phyloP scores from a whole-genome alignment of 768 basidiomycete genomes.

The Boletus fagicola region DNA sequence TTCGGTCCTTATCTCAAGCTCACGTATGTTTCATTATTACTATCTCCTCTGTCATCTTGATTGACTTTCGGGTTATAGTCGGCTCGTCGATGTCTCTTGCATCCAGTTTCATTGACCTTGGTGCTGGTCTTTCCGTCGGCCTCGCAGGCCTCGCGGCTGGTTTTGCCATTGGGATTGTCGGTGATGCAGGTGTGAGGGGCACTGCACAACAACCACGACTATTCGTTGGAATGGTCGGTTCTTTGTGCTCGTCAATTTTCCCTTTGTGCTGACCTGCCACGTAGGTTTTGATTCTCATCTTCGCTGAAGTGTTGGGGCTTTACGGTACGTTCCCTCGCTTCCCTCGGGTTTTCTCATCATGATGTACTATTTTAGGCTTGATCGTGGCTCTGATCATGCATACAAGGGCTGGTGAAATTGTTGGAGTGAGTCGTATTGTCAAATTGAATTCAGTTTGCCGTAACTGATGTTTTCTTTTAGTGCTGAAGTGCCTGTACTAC shows the following conservation, averaged over 20 bases:
- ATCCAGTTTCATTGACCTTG: constrained; percentile 90
- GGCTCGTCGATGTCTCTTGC: constrained; percentile 80
- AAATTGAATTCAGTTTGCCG: too few species aligned
- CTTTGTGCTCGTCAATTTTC: neutral
- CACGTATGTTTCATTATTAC: constrained; percentile 54
- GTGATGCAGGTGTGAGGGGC: constrained; percentile 97
- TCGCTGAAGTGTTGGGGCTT: constrained; percentile 89
- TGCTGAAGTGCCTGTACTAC: constrained; percentile 20
- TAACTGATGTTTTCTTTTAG: constrained; percentile 13
- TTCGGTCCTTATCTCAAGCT: constrained; percentile 90
- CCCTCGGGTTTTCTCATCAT: neutral
- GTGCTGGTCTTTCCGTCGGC: constrained; percentile 89
- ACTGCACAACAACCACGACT: constrained; percentile 95
- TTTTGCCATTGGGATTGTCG: constrained; percentile 97
- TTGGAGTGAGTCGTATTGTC: constrained; percentile 11
- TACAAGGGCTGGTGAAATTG: constrained; percentile 50
- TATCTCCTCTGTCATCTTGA: neutral
- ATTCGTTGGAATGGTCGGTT: constrained; percentile 87
- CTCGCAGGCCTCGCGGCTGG: constrained; percentile 95
- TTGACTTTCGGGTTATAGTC: constrained; percentile 44
- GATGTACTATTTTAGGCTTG: constrained; percentile 46
- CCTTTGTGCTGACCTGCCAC: constrained; percentile 1
- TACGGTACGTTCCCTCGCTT: constrained; percentile 53
- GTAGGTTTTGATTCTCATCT: constrained; percentile 97
- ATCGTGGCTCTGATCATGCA: constrained; percentile 98